Base-by-base conservation (phyloP, 148 eudicot genomes). In the Rhododendron mucronatum region DNA sequence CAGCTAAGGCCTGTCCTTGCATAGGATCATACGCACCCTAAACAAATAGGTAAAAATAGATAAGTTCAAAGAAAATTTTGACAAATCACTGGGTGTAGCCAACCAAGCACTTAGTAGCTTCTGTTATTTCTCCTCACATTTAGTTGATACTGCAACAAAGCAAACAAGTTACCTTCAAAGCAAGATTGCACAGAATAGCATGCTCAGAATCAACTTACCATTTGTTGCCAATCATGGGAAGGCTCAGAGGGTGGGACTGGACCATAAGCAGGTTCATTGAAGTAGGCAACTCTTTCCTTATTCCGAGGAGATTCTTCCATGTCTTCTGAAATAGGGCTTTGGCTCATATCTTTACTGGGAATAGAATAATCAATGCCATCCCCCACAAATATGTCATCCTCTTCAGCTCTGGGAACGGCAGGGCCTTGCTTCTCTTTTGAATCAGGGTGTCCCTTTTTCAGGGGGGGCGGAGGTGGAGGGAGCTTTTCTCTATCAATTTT, bases 221-320 rank as follows among this genome's bases (percentile, higher is more conserved):
- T 83, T 85, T 96, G 97, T 74, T 92, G 92, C 99, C 99, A 97
- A 87, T 89, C 95, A 85, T 93, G 93, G 78, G 97, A 88, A 69
- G 95, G 94, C 81, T 93, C 94, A 83, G 98, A 51, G 50, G 98
- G 98, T 67, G 95, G 95, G 61, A 94, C 96, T 75, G 99, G 98
- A 67, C 99, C 99, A 89, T 97, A 97, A 82, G 89, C 90, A 86
- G 99, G 98, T 89, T 95, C 98, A 81, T 79, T 87, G 61, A 92
- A 95, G 88, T 93, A 94, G 63, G 96, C 61, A 63, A 80, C 82
- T 81, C 87, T 91, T 86, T 97, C 99, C 89, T 94, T 97, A 82
- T 89, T 93, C 78, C 95, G 91, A 80, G 99, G 99, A 63, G 99
- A 97, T 87, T 97, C 99, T 88, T 97, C 98, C 99, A 97, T 97